Evolutionary conservation across 2,329 filamentous ascomycete species (phyloP).

Genomic region (Acephala macrosclerotiorum): DNA sequence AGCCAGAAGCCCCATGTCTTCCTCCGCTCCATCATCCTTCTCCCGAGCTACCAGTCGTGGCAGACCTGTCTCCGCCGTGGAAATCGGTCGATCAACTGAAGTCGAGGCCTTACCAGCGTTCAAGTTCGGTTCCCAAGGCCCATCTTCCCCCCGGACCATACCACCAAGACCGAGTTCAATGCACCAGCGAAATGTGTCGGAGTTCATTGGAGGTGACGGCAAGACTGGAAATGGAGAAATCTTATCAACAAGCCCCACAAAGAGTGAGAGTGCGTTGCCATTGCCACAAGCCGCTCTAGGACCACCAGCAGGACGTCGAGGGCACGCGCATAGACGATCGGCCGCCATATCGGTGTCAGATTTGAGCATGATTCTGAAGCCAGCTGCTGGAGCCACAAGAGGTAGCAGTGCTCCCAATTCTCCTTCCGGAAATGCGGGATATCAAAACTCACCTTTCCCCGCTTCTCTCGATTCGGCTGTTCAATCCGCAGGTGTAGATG

Average conservation of each 20-base stretch:
- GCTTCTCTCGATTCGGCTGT: conserved; percentile 36
- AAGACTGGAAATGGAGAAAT: conserved; percentile 51
- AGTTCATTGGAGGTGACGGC: conserved; percentile 81
- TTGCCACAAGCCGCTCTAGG: conserved; percentile 54
- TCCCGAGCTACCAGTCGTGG: conserved; percentile 55
- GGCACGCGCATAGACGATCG: conserved; percentile 84
- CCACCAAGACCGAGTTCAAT: conserved; percentile 62
- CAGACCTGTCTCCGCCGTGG: conserved; percentile 56
- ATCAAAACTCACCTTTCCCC: conserved; percentile 31
- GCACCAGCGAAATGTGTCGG: conserved; percentile 81
- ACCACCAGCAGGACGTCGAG: conserved; percentile 63
- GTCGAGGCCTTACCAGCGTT: conserved; percentile 32
- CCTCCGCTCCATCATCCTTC: conserved; percentile 33
- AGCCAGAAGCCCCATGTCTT: conserved; percentile 28
- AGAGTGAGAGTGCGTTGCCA: conserved; percentile 65
- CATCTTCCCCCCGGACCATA: conserved; percentile 54
- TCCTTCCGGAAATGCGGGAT: conserved; percentile 47
- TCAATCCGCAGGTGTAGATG: conserved; percentile 23
- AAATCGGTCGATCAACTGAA: conserved; percentile 42
- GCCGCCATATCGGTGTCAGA: conserved; percentile 81
- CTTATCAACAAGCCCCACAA: conserved; percentile 76
- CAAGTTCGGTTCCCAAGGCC: conserved; percentile 38
- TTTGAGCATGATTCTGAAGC: conserved; percentile 71
- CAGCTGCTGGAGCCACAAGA: conserved; percentile 33
- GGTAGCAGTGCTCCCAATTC: conserved; percentile 50